Conservation (phyloP, 306 rosid species). For the Pyrus betulifolia region DNA sequence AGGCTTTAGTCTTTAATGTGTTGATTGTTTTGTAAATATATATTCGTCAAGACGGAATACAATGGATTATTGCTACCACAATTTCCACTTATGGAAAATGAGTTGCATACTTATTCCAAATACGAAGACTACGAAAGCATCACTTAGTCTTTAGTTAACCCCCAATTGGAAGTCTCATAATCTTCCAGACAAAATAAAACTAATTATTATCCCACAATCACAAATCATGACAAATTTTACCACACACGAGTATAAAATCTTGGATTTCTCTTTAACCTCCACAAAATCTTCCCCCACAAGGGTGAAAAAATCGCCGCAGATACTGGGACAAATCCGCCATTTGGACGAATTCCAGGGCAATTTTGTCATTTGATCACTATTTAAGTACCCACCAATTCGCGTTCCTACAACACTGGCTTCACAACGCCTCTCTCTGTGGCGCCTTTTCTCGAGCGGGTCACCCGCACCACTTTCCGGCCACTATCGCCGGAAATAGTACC, state of each 20-base stretch:
- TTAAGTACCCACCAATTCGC: constrained; percentile 24
- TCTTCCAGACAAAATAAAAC: background rate
- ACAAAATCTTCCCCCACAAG: background rate
- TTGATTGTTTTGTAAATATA: too few species aligned
- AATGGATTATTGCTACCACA: too few species aligned
- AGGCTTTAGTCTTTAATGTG: too few species aligned
- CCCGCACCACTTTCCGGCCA: constrained; percentile 29
- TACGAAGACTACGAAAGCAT: too few species aligned
- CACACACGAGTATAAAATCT: background rate
- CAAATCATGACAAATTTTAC: background rate
- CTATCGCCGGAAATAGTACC: constrained; percentile 24
- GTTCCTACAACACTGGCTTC: constrained; percentile 38
- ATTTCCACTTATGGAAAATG: too few species aligned
- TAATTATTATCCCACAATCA: background rate
- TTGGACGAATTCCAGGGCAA: background rate
- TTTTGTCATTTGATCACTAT: background rate
- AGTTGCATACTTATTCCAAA: too few species aligned
- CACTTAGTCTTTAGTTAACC: too few species aligned
- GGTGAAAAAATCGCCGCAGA: constrained; percentile 4
- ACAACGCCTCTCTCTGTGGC: constrained; percentile 24
- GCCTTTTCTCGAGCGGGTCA: constrained; percentile 1
- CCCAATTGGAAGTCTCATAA: background rate
- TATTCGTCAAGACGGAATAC: too few species aligned
- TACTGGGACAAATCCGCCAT: background rate
- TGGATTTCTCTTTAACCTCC: background rate